Evolutionary conservation across 2,329 filamentous ascomycete species (phyloP).

Genomic region (Leptographium wingfieldii): DNA sequence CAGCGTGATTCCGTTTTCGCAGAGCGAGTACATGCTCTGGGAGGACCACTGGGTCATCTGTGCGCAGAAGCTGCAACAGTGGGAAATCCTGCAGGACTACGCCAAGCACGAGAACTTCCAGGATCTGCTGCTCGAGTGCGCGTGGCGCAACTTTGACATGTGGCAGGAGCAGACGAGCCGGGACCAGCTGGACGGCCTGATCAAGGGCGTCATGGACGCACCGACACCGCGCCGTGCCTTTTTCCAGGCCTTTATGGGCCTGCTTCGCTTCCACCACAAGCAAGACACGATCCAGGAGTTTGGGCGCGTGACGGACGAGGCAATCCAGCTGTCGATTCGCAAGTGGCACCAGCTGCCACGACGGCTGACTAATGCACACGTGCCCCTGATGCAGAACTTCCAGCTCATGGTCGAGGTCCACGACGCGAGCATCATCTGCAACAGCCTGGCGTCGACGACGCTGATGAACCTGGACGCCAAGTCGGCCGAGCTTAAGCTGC

Average conservation of each 20-base stretch:
- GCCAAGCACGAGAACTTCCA: slow-evolving; percentile 98
- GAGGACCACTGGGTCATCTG: slow-evolving; percentile 98
- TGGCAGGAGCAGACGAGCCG: slow-evolving; percentile 81
- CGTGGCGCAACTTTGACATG: slow-evolving; percentile 90
- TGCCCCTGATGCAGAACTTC: slow-evolving; percentile 92
- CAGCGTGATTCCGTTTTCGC: slow-evolving; percentile 89
- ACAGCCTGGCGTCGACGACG: slow-evolving; percentile 76
- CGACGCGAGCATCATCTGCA: slow-evolving; percentile 92
- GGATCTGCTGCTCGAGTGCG: slow-evolving; percentile 86
- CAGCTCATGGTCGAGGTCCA: slow-evolving; percentile 95
- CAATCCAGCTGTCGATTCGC: slow-evolving; percentile 89
- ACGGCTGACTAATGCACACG: slow-evolving; percentile 86
- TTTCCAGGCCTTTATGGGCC: slow-evolving; percentile 96
- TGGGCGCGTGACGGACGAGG: slow-evolving; percentile 83
- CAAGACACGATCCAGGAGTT: slow-evolving; percentile 72
- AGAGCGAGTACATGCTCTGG: slow-evolving; percentile 97
- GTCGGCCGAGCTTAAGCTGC: slow-evolving; percentile 86
- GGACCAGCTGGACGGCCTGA: slow-evolving; percentile 80
- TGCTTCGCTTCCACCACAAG: slow-evolving; percentile 88
- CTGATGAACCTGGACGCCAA: slow-evolving; percentile 81
- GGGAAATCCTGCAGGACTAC: slow-evolving; percentile 95
- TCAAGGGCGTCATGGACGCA: slow-evolving; percentile 95
- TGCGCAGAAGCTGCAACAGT: slow-evolving; percentile 95
- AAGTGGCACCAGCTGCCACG: slow-evolving; percentile 99
- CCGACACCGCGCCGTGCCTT: slow-evolving; percentile 88